phyloP scores from a whole-genome alignment of 257 asterid genomes.

The Fraxinus pennsylvanica region DNA sequence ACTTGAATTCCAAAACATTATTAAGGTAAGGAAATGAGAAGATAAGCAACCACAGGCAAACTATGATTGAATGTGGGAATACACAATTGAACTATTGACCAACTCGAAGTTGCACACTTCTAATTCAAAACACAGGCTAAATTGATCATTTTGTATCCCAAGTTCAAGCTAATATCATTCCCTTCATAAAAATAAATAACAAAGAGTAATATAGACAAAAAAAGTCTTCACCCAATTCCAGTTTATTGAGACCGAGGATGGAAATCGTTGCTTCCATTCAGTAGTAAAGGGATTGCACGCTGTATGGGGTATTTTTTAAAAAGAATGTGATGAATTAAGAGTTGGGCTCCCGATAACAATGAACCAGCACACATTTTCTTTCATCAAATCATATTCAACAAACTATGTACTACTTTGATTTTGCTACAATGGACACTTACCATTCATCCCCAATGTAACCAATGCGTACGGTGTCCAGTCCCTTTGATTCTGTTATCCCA shows the following conservation, averaged over 20 bases:
- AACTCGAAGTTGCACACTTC: not conserved
- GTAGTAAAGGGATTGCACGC: not conserved
- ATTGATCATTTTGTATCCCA: not conserved
- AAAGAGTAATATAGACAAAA: not conserved
- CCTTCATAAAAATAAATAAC: not conserved
- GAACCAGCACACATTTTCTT: not conserved
- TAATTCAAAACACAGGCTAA: not conserved
- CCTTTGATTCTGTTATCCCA: constrained; percentile 31
- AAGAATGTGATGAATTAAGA: not conserved
- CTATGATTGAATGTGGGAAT: not conserved
- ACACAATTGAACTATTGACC: not conserved
- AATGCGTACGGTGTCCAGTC: constrained; percentile 39
- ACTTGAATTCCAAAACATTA: too few species aligned
- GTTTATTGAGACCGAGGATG: not conserved
- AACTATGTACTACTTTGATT: not conserved
- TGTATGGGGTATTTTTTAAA: not conserved
- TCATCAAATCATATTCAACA: not conserved
- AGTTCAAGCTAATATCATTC: not conserved
- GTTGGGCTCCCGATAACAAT: not conserved
- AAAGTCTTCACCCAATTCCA: not conserved
- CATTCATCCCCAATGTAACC: constrained; percentile 89
- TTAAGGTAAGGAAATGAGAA: not conserved
- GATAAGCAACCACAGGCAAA: not conserved
- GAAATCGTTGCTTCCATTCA: not conserved
- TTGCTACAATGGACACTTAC: constrained; percentile 44